Conservation (phyloP, 1,284 basidiomycete genomes). For the Vanrija humicola region DNA sequence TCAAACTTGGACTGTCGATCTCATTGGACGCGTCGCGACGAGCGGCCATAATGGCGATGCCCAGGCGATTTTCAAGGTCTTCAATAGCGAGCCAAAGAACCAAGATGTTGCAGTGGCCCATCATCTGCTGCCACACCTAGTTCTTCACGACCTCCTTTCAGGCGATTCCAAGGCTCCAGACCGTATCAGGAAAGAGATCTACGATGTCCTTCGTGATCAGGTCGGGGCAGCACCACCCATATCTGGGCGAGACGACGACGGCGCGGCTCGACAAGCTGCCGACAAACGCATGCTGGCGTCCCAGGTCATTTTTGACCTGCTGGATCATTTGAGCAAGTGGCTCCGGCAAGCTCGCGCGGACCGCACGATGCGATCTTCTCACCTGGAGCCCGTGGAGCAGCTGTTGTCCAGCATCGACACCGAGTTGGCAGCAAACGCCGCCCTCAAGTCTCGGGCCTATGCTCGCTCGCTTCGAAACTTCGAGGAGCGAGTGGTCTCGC, state of each 20-base stretch:
- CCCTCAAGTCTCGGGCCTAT: slow-evolving; percentile 88
- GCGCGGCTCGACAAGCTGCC: slow-evolving; percentile 19
- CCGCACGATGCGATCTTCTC: slow-evolving; percentile 51
- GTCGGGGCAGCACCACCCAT: slow-evolving; percentile 61
- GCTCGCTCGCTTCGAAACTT: slow-evolving; percentile 93
- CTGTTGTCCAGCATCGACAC: slow-evolving; percentile 79
- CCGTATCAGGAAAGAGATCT: slow-evolving; percentile 71
- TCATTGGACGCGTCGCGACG: slow-evolving; percentile 61
- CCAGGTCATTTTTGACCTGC: slow-evolving; percentile 88
- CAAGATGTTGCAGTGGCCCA: slow-evolving; percentile 89
- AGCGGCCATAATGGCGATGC: slow-evolving; percentile 22
- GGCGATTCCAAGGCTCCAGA: slow-evolving; percentile 62
- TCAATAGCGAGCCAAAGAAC: slow-evolving; percentile 73
- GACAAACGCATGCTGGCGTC: slow-evolving; percentile 83
- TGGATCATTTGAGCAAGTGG: slow-evolving; percentile 95
- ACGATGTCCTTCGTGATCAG: slow-evolving; percentile 82
- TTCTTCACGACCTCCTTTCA: slow-evolving; percentile 79
- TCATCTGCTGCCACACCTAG: slow-evolving; percentile 85
- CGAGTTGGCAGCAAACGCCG: slow-evolving; percentile 86
- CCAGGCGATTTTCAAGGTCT: slow-evolving; percentile 68
- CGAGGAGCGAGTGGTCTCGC: slow-evolving; percentile 66
- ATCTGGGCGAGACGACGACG: slow-evolving; percentile 30
- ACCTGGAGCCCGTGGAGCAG: slow-evolving; percentile 60
- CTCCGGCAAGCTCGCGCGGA: slow-evolving; percentile 58
- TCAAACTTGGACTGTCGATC: slow-evolving; percentile 78